A percentile compares a stretch with the other conserved stretches of the same genome.
Conservation (phyloP, 2,329 filamentous ascomycete genomes). For the Alternaria sp. region DNA sequence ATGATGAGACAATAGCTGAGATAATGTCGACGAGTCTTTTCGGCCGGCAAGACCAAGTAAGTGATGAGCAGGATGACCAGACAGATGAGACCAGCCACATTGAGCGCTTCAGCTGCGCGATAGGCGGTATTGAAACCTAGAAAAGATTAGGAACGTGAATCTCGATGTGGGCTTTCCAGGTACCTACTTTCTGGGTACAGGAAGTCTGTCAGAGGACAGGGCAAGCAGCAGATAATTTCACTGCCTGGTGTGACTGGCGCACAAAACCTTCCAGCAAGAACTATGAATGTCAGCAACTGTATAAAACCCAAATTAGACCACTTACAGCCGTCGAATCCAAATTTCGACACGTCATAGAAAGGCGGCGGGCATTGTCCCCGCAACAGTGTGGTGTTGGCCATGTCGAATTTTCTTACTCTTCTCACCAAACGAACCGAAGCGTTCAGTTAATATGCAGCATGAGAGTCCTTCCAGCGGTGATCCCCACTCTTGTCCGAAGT, state of each 20-base stretch:
- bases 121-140: conserved; percentile 64
- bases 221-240: conserved; percentile 77
- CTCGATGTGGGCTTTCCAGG: conserved; percentile 10
- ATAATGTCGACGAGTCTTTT: conserved; percentile 92
- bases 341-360: conserved; percentile 70
- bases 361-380: conserved; percentile 68
- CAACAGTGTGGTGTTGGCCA: conserved; percentile 34
- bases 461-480: conserved; percentile 13
- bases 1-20: conserved; percentile 85
- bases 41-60: conserved; percentile 79
- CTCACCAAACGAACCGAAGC: conserved; percentile 29
- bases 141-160: not conserved
- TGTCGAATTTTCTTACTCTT: conserved; percentile 1
- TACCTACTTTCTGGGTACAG: conserved; percentile 63
- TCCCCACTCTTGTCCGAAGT: not conserved
- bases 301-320: conserved; percentile 16
- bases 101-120: conserved; percentile 78
- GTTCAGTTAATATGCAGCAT: conserved; percentile 30
- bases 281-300: conserved; percentile 50
- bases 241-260: conserved; percentile 45
- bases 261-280: conserved; percentile 64
- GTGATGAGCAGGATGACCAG: conserved; percentile 79
- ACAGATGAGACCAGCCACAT: conserved; percentile 73
- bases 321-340: conserved; percentile 72
- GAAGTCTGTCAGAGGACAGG: conserved; percentile 87